Base-by-base conservation (phyloP, 1,139 yeast genomes). In the Yamadazyma dendronema region DNA sequence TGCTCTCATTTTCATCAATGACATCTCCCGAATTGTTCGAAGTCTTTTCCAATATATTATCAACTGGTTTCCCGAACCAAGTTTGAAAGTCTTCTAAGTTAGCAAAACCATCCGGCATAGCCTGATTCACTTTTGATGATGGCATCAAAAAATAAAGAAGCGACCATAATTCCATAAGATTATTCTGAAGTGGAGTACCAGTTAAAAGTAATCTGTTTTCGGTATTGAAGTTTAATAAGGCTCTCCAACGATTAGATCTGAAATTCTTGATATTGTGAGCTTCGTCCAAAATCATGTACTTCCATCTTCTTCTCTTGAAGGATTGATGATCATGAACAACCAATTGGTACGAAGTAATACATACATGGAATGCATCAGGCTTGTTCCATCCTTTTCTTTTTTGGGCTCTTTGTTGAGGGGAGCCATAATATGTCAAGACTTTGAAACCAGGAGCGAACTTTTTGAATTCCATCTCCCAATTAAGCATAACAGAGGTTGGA, bases 401-500 rank as follows among this genome's bases (percentile, higher is more conserved):
- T 49, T 86, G 94, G 33, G 92, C 92, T 54, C 99, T 81, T 58
- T 94, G 97, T 53, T 87, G 96, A 0, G 97, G 98, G n/a, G 94
- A 83, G 0, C 99, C 99, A 55, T 92, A 94, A 58, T 94, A 94
- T 0, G 98, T 92, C 58, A 94, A 59, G 2, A 94, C 95, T 57
- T 94, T 92, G 60, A 94, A 85, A 0, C 98, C 99, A 0, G 99
- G 99, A 1, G 97, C 97, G 70, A 94, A 94, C 50, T 96, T 81
- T 56, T 92, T 94, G 65, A 94, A 90, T 57, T 94, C 99, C 97
- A 92, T 90, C 59, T 94, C 99, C 99, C 99, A 94, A 57, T 94
- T 94, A 39, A 94, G 78, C 83, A 94, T 82, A n/a, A 94, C 99
- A 14, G 97, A 88, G 0, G 99, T 94, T 2, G 99, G 99, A 3